phyloP scores from a whole-genome alignment of 495 filamentous ascomycete species.

The Parmelia sp. region DNA sequence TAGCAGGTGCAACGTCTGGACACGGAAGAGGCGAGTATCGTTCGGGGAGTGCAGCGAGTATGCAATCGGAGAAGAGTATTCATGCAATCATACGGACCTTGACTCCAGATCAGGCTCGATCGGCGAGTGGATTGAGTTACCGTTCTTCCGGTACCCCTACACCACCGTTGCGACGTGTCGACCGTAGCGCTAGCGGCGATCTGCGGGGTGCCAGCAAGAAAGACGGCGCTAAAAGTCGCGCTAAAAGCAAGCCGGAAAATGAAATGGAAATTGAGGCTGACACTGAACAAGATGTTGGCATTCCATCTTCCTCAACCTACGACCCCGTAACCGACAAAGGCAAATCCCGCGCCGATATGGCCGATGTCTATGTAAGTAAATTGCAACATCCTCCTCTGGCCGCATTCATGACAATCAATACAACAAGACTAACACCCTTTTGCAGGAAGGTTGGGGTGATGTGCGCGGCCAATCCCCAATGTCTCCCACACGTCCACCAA shows the following conservation, averaged over 20 bases:
- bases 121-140: conserved; percentile 54
- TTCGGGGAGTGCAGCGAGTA: conserved; percentile 37
- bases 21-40: conserved; percentile 28
- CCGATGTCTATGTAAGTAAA: conserved; percentile 84
- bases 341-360: conserved; percentile 78
- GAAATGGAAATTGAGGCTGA: background rate
- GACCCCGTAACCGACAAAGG: conserved; percentile 79
- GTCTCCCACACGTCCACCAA: conserved; percentile 92
- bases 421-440: conserved; percentile 16
- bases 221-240: conserved; percentile 26
- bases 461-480: conserved; percentile 77
- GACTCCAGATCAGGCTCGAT: conserved; percentile 54
- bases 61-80: conserved; percentile 45
- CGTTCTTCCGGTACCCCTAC: conserved; percentile 51
- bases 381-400: conserved; percentile 10
- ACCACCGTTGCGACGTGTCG: conserved; percentile 64
- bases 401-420: conserved; percentile 22
- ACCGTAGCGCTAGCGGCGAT: conserved; percentile 72
- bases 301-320: conserved; percentile 57
- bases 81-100: conserved; percentile 35
- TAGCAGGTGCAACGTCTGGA: conserved; percentile 31
- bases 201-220: conserved; percentile 60
- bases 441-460: conserved; percentile 89
- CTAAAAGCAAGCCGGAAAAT: conserved; percentile 21
- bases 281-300: conserved; percentile 10